These are phyloP conservation scores for Paramecium octaurelia DNA, from an alignment of 73 alveolate genomes.

Conservation along the genomic window DNA sequence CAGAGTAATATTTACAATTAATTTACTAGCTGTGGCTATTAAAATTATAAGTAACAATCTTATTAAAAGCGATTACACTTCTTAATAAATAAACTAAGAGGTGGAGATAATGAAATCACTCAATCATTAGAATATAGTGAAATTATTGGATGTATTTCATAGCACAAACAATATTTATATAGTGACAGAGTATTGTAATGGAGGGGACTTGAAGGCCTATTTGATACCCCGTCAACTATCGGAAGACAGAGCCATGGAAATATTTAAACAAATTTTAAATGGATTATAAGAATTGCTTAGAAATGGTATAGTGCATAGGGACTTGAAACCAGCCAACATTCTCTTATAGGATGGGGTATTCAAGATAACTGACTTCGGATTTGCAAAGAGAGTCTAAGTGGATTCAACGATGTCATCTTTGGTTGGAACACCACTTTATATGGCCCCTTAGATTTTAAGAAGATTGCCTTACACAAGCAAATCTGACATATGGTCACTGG, in stretches of 20 bases:
- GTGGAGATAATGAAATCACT: conserved; percentile 58
- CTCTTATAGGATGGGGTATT: conserved; percentile 41
- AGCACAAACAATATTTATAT: conserved; percentile 50
- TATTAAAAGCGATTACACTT: conserved; percentile 47
- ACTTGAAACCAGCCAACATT: conserved; percentile 58
- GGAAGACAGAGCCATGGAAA: conserved; percentile 15
- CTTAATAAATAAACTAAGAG: conserved; percentile 34
- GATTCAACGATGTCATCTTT: conserved; percentile 63
- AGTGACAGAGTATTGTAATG: conserved; percentile 58
- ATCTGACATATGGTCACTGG: conserved; percentile 84
- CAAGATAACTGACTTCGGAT: conserved; percentile 66
- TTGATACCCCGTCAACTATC: not conserved
- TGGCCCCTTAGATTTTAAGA: conserved; percentile 81
- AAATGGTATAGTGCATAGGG: conserved; percentile 60
- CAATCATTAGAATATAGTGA: conserved; percentile 46
- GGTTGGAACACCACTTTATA: conserved; percentile 86
- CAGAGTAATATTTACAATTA: not conserved
- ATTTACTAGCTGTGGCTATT: conserved; percentile 53
- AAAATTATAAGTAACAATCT: conserved; percentile 38
- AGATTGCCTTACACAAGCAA: conserved; percentile 75
- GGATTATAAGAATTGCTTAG: conserved; percentile 50
- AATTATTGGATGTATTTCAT: conserved; percentile 56
- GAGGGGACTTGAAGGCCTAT: conserved; percentile 55
- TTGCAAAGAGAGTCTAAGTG: conserved; percentile 49
- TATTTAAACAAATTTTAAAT: conserved; percentile 37